Conservation (phyloP, 305 asterid species). For the Ajuga reptans region DNA sequence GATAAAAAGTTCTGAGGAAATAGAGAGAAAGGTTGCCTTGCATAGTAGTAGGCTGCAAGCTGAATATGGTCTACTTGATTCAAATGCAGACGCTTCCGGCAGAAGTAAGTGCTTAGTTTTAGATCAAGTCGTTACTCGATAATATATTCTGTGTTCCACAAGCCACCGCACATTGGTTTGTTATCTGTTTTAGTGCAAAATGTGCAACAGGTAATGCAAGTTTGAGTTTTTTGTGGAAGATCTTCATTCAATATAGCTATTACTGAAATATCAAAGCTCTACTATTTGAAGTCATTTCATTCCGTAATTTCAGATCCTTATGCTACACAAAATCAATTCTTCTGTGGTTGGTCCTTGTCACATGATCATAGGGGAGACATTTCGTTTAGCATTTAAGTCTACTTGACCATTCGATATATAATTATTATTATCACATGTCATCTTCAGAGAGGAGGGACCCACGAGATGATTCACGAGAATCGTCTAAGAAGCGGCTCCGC, state of each 20-base stretch:
- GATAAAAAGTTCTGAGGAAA: conserved; percentile 47
- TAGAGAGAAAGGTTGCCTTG: conserved; percentile 67
- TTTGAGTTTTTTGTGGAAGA: too few relatives aligned
- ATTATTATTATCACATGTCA: conserved; percentile 17
- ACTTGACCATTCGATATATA: neutral
- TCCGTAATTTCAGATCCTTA: neutral
- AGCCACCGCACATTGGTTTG: neutral
- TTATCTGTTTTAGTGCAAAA: neutral
- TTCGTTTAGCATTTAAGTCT: neutral
- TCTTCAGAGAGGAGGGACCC: conserved; percentile 49
- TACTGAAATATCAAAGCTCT: neutral
- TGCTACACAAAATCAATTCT: neutral
- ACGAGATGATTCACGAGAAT: conserved; percentile 50
- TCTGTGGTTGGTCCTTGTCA: too few relatives aligned
- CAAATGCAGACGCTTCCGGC: conserved; percentile 50
- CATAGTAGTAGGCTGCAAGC: conserved; percentile 55
- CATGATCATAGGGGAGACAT: too few relatives aligned
- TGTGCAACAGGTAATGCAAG: too few relatives aligned
- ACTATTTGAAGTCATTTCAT: neutral
- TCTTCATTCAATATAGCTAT: neutral
- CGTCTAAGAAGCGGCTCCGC: conserved; percentile 56
- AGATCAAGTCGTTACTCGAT: neutral
- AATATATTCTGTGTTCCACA: neutral
- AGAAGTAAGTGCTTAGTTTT: conserved; percentile 45
- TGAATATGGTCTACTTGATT: conserved; percentile 59